Evolutionary conservation across 306 rosid genomes (phyloP), one percentile per base, ranked within the genome.

Genomic region (Cucurbita moschata): DNA sequence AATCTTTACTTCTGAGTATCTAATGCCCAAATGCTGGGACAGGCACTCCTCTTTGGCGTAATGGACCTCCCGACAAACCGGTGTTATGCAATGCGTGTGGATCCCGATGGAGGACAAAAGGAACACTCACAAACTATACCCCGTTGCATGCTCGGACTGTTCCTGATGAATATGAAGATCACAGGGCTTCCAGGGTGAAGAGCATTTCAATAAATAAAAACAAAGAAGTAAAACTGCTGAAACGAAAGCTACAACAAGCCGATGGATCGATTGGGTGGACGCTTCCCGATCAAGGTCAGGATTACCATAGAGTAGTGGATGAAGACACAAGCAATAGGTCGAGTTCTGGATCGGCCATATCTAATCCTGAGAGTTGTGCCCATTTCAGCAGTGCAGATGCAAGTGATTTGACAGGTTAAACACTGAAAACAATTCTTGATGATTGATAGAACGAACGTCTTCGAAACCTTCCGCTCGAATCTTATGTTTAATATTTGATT

Each of bases 1-100:
- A 70, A 84, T 78, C 59, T 70, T 70, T 50, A 46, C 21, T 49
- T 68, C 42, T 6, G 39, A 68, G 73, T 68, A 68, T 68, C 35
- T 70, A 70, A 70, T 49, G 60, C 30, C 46, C 9, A 35, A 70
- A 30, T 30, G 42, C 30, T 35, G 85, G 72, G 77, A 85, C 85
- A 95, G 99, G 92, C 90, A 95, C 99, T 69, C 99, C 99, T 40
- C 96, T 95, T 73, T 95, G 99, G 99, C 97, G 99, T 74, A 95
- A 95, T 56, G 99, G 99, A 16, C 99, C 99, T 70, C 96, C 96
- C 2, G 97, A 95, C 78, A 95, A 95, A 88, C 97, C 97, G 64
- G 90, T 95, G 51, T 84, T 95, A 78, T 95, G 99, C 90, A 95
- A 95, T 86, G 99, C 99, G 18, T 95, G 99, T 64, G 99, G 99